These are phyloP conservation scores for Solanum medicagineum DNA, from an alignment of 257 asterid genomes.

Conservation along the genomic window DNA sequence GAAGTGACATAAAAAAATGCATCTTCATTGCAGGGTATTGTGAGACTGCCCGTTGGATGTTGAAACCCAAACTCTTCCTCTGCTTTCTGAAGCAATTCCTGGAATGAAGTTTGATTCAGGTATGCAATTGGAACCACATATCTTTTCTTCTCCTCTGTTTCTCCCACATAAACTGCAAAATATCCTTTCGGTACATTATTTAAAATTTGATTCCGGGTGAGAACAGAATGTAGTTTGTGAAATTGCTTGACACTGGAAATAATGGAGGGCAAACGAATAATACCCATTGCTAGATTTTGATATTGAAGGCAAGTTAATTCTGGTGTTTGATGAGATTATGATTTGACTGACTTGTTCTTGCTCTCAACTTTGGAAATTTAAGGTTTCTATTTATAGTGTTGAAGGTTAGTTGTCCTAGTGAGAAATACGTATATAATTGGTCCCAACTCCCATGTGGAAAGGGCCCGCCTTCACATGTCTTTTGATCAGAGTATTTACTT, in stretches of 20 bases:
- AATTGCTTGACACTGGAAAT: constrained; percentile 13
- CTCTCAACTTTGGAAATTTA: no score
- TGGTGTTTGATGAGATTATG: not conserved
- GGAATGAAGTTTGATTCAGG: not conserved
- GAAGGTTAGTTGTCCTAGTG: not conserved
- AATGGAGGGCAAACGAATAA: constrained; percentile 13
- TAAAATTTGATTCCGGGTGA: not conserved
- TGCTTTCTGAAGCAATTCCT: not conserved
- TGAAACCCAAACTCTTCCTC: constrained; percentile 7
- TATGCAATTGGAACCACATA: constrained; percentile 3
- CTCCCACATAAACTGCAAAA: not conserved
- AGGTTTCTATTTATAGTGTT: not conserved
- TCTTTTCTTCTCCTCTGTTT: not conserved
- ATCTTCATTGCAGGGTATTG: not conserved
- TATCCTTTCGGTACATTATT: constrained; percentile 1
- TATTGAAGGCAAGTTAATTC: not conserved
- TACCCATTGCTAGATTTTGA: constrained; percentile 11
- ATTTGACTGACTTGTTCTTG: not conserved
- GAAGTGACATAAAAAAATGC: constrained; percentile 2
- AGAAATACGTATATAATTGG: not conserved
- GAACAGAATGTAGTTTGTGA: constrained; percentile 6
- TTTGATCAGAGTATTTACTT: not conserved
- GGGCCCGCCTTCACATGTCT: constrained; percentile 16
- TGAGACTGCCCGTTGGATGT: constrained; percentile 8
- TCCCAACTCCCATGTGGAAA: not conserved